Conservation (phyloP, 179 eudicot genomes). For the Sideroxylon spinosum region DNA sequence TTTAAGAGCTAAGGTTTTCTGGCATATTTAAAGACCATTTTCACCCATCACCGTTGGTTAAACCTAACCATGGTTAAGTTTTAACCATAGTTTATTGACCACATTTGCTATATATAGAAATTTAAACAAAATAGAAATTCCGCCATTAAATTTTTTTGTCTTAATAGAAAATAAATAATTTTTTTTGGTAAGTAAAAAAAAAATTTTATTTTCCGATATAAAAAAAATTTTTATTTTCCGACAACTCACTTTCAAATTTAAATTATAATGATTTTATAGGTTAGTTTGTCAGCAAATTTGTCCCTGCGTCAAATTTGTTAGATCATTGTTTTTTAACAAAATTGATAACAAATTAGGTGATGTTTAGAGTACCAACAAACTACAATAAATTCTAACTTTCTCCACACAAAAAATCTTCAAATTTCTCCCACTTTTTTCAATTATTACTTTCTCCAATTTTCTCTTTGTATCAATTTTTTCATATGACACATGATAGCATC, state of each 20-base stretch:
- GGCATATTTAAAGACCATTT: slow-evolving; percentile 3
- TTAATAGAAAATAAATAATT: neutral
- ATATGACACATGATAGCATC: too few relatives aligned
- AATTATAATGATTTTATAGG: neutral
- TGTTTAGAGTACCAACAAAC: too few relatives aligned
- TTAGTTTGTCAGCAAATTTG: neutral
- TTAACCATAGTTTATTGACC: slow-evolving; percentile 3
- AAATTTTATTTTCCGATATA: neutral
- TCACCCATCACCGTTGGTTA: slow-evolving; percentile 13
- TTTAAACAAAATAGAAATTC: neutral
- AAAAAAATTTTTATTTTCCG: neutral
- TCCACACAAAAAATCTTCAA: too few relatives aligned
- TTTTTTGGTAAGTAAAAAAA: neutral
- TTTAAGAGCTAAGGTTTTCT: neutral
- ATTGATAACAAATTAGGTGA: neutral
- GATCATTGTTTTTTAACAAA: neutral
- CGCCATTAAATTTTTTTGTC: neutral
- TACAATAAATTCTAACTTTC: too few relatives aligned
- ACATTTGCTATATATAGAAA: neutral
- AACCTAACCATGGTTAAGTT: neutral
- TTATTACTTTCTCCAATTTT: too few relatives aligned
- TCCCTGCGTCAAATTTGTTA: neutral
- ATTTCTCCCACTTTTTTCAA: too few relatives aligned
- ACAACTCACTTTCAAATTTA: neutral
- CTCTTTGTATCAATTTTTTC: too few relatives aligned